A percentile compares a stretch with the other conserved stretches of the same genome.
Conservation (phyloP, 2,329 filamentous ascomycete species). For the Talaromyces sp. region DNA sequence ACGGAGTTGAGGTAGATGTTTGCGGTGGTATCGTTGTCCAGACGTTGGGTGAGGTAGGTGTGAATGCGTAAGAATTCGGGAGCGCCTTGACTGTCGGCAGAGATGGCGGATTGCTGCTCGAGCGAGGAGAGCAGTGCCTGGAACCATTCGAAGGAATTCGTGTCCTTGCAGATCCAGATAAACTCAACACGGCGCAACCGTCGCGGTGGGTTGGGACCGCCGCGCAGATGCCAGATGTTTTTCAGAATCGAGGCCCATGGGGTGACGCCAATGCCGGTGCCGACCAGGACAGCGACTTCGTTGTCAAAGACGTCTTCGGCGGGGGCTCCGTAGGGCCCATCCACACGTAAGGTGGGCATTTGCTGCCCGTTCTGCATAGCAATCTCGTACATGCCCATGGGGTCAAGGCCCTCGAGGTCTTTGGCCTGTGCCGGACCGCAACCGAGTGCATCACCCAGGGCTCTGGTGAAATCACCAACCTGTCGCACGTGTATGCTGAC, state of each 20-base stretch:
- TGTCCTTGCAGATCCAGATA: slow-evolving; percentile 98
- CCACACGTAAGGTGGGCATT: slow-evolving; percentile 85
- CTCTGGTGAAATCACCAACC: slow-evolving; percentile 90
- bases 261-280: slow-evolving; percentile 80
- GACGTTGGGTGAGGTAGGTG: slow-evolving; percentile 90
- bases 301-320: slow-evolving; percentile 98
- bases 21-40: slow-evolving; percentile 86
- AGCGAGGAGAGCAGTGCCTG: slow-evolving; percentile 87
- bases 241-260: slow-evolving; percentile 85
- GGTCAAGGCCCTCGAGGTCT: slow-evolving; percentile 84
- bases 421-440: slow-evolving; percentile 82
- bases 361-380: slow-evolving; percentile 87
- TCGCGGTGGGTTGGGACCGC: slow-evolving; percentile 79
- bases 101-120: slow-evolving; percentile 75
- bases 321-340: slow-evolving; percentile 93
- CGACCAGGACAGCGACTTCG: slow-evolving; percentile 72
- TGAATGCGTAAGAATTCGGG: slow-evolving; percentile 92
- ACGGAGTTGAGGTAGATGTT: slow-evolving; percentile 98
- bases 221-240: slow-evolving; percentile 96
- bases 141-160: slow-evolving; percentile 97
- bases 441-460: slow-evolving; percentile 93
- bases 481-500: slow-evolving; percentile 92
- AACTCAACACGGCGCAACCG: slow-evolving; percentile 94
- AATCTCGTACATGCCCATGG: slow-evolving; percentile 96
- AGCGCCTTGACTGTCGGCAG: slow-evolving; percentile 50